phyloP scores from a whole-genome alignment of 176 grass and related monocot genomes.

The Elaeis guineensis region DNA sequence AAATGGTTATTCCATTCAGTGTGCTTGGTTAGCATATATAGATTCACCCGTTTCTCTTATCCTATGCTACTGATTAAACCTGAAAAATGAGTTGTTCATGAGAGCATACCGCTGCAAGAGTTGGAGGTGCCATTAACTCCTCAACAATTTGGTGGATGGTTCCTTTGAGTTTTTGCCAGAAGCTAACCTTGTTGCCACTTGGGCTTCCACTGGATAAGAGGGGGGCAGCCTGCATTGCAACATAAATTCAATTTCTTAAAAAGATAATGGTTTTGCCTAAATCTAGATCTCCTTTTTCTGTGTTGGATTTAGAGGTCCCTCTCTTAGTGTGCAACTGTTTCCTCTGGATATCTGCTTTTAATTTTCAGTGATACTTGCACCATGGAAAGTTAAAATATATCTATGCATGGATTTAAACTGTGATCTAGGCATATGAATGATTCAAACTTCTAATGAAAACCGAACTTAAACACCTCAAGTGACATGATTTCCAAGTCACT shows the following conservation, averaged over 20 bases:
- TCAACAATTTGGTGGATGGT: conserved; percentile 33
- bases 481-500: background rate
- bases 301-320: background rate
- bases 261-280: background rate
- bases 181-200: conserved; percentile 22
- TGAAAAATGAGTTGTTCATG: background rate
- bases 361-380: too few relatives aligned
- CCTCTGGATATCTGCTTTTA: too few relatives aligned
- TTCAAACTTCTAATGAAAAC: too few relatives aligned
- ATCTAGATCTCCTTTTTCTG: background rate
- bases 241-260: conserved; percentile 13
- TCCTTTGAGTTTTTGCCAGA: conserved; percentile 49
- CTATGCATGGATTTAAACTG: too few relatives aligned
- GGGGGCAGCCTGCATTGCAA: conserved; percentile 38
- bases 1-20: too few relatives aligned
- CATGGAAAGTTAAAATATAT: too few relatives aligned
- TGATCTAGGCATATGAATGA: too few relatives aligned
- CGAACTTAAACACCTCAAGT: background rate
- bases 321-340: background rate
- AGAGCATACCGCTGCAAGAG: conserved; percentile 51
- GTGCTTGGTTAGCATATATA: too few relatives aligned
- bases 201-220: conserved; percentile 36
- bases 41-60: too few relatives aligned
- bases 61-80: background rate
- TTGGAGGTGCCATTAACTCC: conserved; percentile 74